Percentiles rank a stretch among this genome's conserved stretches.
Conservation (phyloP, 768 basidiomycete genomes). For the Boletus huronensis region DNA sequence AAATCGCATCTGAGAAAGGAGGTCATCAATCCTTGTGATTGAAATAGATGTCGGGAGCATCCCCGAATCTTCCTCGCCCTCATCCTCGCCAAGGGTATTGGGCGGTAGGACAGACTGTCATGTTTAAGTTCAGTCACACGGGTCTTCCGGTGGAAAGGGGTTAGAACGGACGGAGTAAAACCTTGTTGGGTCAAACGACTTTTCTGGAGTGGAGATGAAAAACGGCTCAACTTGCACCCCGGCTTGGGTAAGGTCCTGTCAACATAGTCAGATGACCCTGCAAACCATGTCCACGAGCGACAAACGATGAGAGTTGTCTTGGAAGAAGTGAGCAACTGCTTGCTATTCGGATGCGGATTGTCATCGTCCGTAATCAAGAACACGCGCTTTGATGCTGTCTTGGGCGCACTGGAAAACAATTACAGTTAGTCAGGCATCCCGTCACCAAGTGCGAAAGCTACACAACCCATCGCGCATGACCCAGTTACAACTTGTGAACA, state of each 20-base stretch:
- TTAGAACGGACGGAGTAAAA: constrained; percentile 68
- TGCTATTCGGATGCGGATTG: constrained; percentile 46
- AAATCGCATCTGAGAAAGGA: constrained; percentile 76
- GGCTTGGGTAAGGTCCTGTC: constrained; percentile 75
- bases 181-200: constrained; percentile 65
- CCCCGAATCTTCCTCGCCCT: constrained; percentile 48
- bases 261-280: not conserved
- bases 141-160: not conserved
- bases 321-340: constrained; percentile 64
- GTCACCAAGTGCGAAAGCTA: constrained; percentile 14
- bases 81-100: constrained; percentile 41
- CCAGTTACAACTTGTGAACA: constrained; percentile 89
- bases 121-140: constrained; percentile 4
- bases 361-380: constrained; percentile 85
- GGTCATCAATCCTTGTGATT: constrained; percentile 72
- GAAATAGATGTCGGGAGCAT: constrained; percentile 68
- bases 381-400: constrained; percentile 87
- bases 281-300: constrained; percentile 1
- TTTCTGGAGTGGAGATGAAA: constrained; percentile 71
- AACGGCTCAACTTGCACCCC: constrained; percentile 84
- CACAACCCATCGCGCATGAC: constrained; percentile 80
- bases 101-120: constrained; percentile 57
- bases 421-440: not conserved
- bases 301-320: constrained; percentile 66
- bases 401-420: constrained; percentile 56